Evolutionary conservation across 768 basidiomycete species (phyloP), one percentile per base, ranked within the genome.

Genomic region (Pleurotus platypus): DNA sequence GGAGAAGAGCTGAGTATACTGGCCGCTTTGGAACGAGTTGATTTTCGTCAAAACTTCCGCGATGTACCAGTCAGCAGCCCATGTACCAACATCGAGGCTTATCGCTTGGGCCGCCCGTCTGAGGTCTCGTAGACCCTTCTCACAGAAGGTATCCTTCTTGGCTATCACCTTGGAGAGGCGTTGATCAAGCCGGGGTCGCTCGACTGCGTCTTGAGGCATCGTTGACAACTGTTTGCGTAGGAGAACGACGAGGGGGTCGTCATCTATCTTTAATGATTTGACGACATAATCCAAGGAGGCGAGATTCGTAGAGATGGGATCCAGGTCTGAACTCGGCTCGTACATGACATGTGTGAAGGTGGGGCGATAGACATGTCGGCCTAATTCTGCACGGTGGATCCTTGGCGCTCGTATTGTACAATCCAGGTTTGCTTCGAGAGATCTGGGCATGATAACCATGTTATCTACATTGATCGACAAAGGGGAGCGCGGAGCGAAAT

Each of bases 1-100:
- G 0, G 71, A 69, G 63, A 83, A 78, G 58, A 85, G 75, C 46
- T 76, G 73, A 48, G 76, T 72, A 61, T 75, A 54, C 20, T 54
- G 38, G 30, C 30, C 30, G 22, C 39, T 20, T 39, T 20, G 39
- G 24, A 54, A 18, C 7, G 20, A 26, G 12, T 43, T 42, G 39
- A 42, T 8, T 39, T 24, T 42, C 13, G 83, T 73, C 40, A 89
- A 62, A 37, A 86, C 85, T 39, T 75, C 72, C 58, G 75, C 77
- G 43, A 90, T 76, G 61, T 85, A 91, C 90, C 89, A 91, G 64
- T 91, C 88, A 1, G 87, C 80, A 0, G 89, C 84, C 90, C 90
- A 92, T 0, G 81, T 71, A 1, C 89, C 89, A 3, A 91, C 64
- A 46, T 89, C 87, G 1, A 63, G 59, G 57, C 80, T 82, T 35